phyloP scores from a whole-genome alignment of 352 stramenopile genomes.

The Pelagophyceae sp. region DNA sequence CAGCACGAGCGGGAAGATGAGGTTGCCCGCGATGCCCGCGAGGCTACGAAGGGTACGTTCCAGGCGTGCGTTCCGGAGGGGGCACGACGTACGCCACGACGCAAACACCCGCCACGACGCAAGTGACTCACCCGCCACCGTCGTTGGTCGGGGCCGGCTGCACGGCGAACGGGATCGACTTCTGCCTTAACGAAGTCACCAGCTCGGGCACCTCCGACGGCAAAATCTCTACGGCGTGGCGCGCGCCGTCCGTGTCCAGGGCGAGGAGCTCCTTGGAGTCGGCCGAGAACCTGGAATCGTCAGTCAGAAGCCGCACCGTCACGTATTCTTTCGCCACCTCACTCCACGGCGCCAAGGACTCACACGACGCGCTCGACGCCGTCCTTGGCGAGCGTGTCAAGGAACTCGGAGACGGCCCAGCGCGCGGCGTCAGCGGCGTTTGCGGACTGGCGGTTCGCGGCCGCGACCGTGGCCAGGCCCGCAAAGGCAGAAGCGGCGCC shows the following conservation, averaged over 20 bases:
- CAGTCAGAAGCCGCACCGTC: not conserved
- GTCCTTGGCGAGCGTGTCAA: not conserved
- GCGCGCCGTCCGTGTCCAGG: slow-evolving; percentile 52
- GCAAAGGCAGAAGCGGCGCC: not conserved
- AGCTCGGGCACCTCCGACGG: slow-evolving; percentile 2
- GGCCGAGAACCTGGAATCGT: slow-evolving; percentile 41
- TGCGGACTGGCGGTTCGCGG: not conserved
- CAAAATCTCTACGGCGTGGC: slow-evolving; percentile 52
- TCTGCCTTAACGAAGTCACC: not conserved
- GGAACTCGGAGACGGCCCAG: slow-evolving; percentile 14
- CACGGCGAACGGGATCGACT: slow-evolving; percentile 7
- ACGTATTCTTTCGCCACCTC: no score
- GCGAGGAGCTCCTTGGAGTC: slow-evolving; percentile 54
- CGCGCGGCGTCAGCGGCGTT: not conserved
- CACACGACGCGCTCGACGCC: not conserved
- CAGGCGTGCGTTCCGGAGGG: slow-evolving; percentile 42
- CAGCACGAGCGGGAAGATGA: slow-evolving; percentile 54
- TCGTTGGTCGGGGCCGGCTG: not conserved
- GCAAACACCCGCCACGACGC: no score
- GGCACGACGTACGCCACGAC: no score
- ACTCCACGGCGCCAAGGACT: no score
- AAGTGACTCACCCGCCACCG: no score
- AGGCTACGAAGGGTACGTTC: no score
- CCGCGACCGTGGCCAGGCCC: not conserved
- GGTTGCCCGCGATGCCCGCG: slow-evolving; percentile 45